Conservation (phyloP, 768 basidiomycete species). For the Leccinum boreale region DNA sequence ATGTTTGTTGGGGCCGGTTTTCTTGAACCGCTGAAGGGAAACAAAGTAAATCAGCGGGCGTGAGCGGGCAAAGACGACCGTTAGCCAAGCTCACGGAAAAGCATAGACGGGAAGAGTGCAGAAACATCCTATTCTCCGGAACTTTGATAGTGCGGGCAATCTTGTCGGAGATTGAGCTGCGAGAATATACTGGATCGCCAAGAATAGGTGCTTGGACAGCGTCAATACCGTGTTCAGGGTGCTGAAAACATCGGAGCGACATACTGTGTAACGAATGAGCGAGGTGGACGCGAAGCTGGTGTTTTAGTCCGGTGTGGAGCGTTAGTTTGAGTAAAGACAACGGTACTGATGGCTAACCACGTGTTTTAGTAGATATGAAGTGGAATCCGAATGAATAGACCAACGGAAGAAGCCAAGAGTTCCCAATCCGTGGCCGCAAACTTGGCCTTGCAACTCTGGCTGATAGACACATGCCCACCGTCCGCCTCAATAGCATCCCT, state of each 20-base stretch:
- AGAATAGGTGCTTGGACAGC: slow-evolving; percentile 55
- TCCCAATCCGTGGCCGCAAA: slow-evolving; percentile 51
- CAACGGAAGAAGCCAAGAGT: slow-evolving; percentile 54
- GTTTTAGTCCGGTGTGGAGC: slow-evolving; percentile 62
- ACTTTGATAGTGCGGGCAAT: slow-evolving; percentile 28
- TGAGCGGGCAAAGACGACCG: background rate
- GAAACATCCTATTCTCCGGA: slow-evolving; percentile 49
- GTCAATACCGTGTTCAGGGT: slow-evolving; percentile 10
- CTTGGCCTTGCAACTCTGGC: slow-evolving; percentile 29
- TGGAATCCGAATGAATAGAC: slow-evolving; percentile 23
- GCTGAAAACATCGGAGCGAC: slow-evolving; percentile 8
- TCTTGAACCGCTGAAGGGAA: slow-evolving; percentile 44
- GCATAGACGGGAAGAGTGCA: slow-evolving; percentile 59
- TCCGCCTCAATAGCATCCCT: slow-evolving; percentile 38
- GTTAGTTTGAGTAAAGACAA: slow-evolving; percentile 55
- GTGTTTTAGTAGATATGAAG: slow-evolving; percentile 27
- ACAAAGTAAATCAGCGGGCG: background rate
- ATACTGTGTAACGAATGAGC: slow-evolving; percentile 49
- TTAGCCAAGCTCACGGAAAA: slow-evolving; percentile 43
- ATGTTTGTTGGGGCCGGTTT: slow-evolving; percentile 42
- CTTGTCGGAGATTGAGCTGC: slow-evolving; percentile 31
- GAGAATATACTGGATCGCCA: slow-evolving; percentile 55
- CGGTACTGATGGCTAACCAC: slow-evolving; percentile 38
- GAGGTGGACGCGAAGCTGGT: slow-evolving; percentile 67
- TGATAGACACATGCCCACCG: slow-evolving; percentile 41